These are phyloP conservation scores for Pelargonium fulgidum DNA, from an alignment of 441 rosid species.

Conservation along the genomic window DNA sequence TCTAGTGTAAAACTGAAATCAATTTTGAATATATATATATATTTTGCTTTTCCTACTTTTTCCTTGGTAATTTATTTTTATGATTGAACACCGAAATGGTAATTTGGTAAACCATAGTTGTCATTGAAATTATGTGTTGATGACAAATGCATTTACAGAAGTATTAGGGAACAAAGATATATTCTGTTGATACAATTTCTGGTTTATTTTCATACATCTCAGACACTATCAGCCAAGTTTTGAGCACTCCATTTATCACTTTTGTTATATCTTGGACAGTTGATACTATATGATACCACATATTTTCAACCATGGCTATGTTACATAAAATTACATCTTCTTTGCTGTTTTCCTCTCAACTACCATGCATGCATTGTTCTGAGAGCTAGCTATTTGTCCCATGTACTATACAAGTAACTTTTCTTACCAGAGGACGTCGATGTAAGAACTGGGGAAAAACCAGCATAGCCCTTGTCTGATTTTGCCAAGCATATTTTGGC, in stretches of 20 bases:
- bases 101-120: neutral
- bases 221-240: too few species aligned
- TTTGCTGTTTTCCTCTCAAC: neutral
- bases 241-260: too few species aligned
- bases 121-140: neutral
- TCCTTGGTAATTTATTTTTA: neutral
- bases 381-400: neutral
- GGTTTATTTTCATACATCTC: too few species aligned
- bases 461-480: conserved; percentile 39
- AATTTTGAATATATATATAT: neutral
- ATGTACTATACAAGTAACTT: conserved; percentile 18
- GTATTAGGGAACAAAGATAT: neutral
- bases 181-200: too few species aligned
- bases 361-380: neutral
- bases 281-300: too few species aligned
- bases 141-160: neutral
- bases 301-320: too few species aligned
- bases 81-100: neutral
- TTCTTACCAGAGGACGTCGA: conserved; percentile 33
- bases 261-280: too few species aligned
- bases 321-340: too few species aligned
- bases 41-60: neutral
- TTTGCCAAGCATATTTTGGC: conserved; percentile 48
- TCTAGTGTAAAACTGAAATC: neutral
- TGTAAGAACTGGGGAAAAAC: conserved; percentile 43